Evolutionary conservation across 257 asterid genomes (phyloP), one percentile per base, ranked within the genome.

Genomic region (Cynanchum wilfordii): DNA sequence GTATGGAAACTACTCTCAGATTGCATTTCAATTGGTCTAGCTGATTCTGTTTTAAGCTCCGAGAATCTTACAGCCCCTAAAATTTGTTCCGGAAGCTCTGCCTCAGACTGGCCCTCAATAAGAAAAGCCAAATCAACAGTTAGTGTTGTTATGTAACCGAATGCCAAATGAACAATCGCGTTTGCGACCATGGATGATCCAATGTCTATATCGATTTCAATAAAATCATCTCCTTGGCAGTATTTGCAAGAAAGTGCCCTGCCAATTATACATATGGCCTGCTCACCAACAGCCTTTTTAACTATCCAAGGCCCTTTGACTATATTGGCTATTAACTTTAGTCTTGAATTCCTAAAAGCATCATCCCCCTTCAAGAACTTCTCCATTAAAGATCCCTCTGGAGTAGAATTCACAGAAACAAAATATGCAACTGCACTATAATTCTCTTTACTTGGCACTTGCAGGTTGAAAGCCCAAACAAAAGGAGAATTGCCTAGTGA

Each of bases 281-380:
- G 97, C 85, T 92, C 95, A 3, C 98, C 98, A 47, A 90, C 89
- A 66, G 96, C 91, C 75, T 84, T 88, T 71, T 85, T 88, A 68
- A 92, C 96, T 66, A 90, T 78, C 97, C 98, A 92, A 60, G 98
- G 97, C 67, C 98, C 98, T 72, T 82, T 75, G 55, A 80, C 87
- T 12, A 89, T 86, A 74, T 92, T 87, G 10, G 94, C 90, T 33
- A 90, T 89, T 86, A 92, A 50, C 70, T 90, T 92, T 17, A 92
- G 77, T 58, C 97, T 86, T 27, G 88, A 85, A 62, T 76, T 82
- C 81, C 79, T 85, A 66, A 85, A 84, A 20, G 40, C 84, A 73
- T 87, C 90, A 59, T 89, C 88, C 1, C 96, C 90, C 62, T 82
- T 86, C 29, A 92, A 69, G 86, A 92, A 90, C 74, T 69, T 83